A percentile compares a stretch with the other conserved stretches of the same genome.
Evolutionary conservation across 805 yeast genomes (phyloP).

Genomic region (Metschnikowia chrysomelidarum): DNA sequence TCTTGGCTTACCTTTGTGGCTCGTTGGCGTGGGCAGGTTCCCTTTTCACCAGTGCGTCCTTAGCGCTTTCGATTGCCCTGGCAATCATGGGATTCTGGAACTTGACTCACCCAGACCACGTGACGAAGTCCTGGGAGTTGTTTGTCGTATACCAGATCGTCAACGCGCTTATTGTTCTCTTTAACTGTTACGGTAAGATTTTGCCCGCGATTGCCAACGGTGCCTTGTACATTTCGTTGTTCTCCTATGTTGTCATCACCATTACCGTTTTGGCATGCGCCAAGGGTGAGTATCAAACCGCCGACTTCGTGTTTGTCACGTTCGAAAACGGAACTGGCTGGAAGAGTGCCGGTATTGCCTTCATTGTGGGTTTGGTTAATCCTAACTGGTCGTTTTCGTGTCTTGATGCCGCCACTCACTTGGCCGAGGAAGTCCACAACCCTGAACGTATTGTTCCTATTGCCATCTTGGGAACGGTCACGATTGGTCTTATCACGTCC

Average conservation of each 20-base stretch:
- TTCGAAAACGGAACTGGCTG: slow-evolving; percentile 28
- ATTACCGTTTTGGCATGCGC: slow-evolving; percentile 40
- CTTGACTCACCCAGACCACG: slow-evolving; percentile 35
- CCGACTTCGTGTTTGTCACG: slow-evolving; percentile 28
- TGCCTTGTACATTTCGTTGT: slow-evolving; percentile 35
- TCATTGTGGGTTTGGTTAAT: slow-evolving; percentile 23
- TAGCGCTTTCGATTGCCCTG: slow-evolving; percentile 35
- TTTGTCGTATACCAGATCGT: slow-evolving; percentile 37
- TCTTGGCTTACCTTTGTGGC: slow-evolving; percentile 40
- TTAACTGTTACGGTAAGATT: slow-evolving; percentile 37
- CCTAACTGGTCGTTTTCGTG: slow-evolving; percentile 34
- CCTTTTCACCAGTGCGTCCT: slow-evolving; percentile 39
- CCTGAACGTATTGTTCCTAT: slow-evolving; percentile 41
- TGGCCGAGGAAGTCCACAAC: slow-evolving; percentile 39
- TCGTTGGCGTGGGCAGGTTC: slow-evolving; percentile 44
- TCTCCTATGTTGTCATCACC: slow-evolving; percentile 34
- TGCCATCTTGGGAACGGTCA: slow-evolving; percentile 40
- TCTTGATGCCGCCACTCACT: slow-evolving; percentile 41
- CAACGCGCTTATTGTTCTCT: slow-evolving; percentile 30
- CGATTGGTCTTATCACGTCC: slow-evolving; percentile 40
- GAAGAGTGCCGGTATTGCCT: slow-evolving; percentile 20
- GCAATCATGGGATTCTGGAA: slow-evolving; percentile 38
- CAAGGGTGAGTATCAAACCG: slow-evolving; percentile 30
- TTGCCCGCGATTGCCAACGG: slow-evolving; percentile 35
- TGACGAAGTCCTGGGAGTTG: slow-evolving; percentile 34